phyloP scores from a whole-genome alignment of 192 early-diverging fungal genomes.

The Podila epigama region DNA sequence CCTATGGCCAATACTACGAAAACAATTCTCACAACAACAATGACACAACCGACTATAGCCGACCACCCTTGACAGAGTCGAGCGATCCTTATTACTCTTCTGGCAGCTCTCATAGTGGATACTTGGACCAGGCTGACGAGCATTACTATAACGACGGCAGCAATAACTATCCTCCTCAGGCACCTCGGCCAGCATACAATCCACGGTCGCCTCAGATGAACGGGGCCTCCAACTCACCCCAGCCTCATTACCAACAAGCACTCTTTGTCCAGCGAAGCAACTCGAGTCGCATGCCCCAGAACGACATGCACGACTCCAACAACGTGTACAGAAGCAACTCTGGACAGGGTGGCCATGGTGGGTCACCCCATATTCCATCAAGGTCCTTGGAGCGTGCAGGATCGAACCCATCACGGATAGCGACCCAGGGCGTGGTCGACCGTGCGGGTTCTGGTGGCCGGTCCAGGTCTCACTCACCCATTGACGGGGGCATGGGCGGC shows the following conservation, averaged over 20 bases:
- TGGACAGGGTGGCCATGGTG: constrained; percentile 9
- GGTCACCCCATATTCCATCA: not conserved
- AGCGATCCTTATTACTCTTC: constrained; percentile 39
- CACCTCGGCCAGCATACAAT: constrained; percentile 16
- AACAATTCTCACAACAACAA: constrained; percentile 18
- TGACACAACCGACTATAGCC: constrained; percentile 33
- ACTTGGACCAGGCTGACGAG: constrained; percentile 34
- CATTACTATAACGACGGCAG: constrained; percentile 3
- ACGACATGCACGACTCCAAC: constrained; percentile 22
- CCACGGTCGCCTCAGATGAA: not conserved
- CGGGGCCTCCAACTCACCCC: constrained; percentile 4
- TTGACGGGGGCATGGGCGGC: constrained; percentile 7
- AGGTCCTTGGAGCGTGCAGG: constrained; percentile 14
- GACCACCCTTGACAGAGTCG: constrained; percentile 30
- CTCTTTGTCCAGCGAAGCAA: constrained; percentile 18
- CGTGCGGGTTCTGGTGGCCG: constrained; percentile 20
- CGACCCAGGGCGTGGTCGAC: constrained; percentile 16
- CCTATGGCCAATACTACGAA: constrained; percentile 13
- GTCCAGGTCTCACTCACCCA: constrained; percentile 6
- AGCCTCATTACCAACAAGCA: constrained; percentile 16
- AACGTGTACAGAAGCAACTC: constrained; percentile 29
- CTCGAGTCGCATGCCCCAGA: constrained; percentile 28
- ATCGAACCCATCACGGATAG: constrained; percentile 19
- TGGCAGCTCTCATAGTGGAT: constrained; percentile 34
- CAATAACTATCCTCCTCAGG: not conserved